Conservation (phyloP, 352 stramenopile species). For the Globisporangium cederbergense region DNA sequence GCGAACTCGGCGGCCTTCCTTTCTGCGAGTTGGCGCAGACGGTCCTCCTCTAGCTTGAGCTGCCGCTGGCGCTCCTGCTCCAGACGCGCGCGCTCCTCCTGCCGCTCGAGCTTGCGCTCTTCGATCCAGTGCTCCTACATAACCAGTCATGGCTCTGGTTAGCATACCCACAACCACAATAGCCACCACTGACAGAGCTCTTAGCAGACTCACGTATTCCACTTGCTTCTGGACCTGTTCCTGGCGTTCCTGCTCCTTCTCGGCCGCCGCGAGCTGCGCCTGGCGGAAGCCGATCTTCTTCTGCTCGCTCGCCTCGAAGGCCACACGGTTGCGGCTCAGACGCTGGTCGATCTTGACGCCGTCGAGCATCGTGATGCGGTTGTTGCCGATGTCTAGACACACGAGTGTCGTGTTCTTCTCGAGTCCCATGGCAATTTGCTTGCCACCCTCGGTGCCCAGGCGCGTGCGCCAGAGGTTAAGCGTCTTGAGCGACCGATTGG, state of each 20-base stretch:
- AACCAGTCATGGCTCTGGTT: not conserved
- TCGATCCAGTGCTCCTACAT: conserved; percentile 71
- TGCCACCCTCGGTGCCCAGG: conserved; percentile 60
- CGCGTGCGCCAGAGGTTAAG: conserved; percentile 77
- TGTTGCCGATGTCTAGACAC: conserved; percentile 81
- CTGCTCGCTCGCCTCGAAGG: conserved; percentile 37
- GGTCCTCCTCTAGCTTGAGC: conserved; percentile 61
- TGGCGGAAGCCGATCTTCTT: conserved; percentile 44
- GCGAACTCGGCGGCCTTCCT: conserved; percentile 72
- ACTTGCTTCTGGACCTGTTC: conserved; percentile 40
- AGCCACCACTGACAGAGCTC: not conserved
- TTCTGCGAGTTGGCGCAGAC: conserved; percentile 55
- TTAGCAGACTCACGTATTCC: conserved; percentile 40
- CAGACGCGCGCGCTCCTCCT: conserved; percentile 38
- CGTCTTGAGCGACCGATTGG: conserved; percentile 59
- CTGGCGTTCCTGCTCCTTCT: conserved; percentile 47
- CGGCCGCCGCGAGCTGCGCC: conserved; percentile 46
- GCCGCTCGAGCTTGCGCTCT: conserved; percentile 58
- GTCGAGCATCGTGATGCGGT: conserved; percentile 57
- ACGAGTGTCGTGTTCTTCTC: conserved; percentile 53
- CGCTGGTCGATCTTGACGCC: conserved; percentile 42
- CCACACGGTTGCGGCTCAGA: conserved; percentile 47
- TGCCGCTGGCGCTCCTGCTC: conserved; percentile 52
- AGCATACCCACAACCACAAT: conserved; percentile 4
- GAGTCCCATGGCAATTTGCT: conserved; percentile 55